Evolutionary conservation across 345 rosid species (phyloP).

Genomic region (Melaleuca quinquenervia): DNA sequence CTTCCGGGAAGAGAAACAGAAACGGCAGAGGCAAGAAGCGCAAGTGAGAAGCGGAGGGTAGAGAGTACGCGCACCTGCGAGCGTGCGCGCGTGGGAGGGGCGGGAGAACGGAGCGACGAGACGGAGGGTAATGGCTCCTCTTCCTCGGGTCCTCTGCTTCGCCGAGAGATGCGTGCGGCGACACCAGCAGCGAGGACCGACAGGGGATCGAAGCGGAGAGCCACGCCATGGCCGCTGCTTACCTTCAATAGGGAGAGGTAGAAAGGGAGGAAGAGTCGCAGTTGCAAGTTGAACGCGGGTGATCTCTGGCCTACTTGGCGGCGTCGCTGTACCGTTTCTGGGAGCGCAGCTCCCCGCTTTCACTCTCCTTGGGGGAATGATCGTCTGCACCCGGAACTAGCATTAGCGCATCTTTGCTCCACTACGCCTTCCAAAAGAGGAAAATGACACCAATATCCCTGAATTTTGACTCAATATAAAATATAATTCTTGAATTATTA

Average conservation of each 20-base stretch:
- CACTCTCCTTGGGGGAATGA: neutral
- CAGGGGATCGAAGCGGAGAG: constrained; percentile 18
- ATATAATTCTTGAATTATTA: too few species aligned
- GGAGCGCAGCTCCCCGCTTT: neutral
- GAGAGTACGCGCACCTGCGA: neutral
- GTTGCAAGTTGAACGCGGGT: neutral
- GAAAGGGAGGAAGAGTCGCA: neutral
- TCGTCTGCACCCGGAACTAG: neutral
- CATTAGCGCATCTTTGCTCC: neutral
- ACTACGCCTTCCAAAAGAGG: neutral
- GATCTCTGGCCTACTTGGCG: neutral
- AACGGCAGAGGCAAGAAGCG: neutral
- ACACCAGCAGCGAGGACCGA: neutral
- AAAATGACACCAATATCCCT: too few species aligned
- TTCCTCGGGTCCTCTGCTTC: neutral
- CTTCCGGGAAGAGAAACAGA: neutral
- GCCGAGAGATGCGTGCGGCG: neutral
- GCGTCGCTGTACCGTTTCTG: neutral
- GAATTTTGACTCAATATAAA: too few species aligned
- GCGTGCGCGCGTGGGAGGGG: neutral
- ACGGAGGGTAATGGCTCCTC: neutral
- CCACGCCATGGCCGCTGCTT: constrained; percentile 12
- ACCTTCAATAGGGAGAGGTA: neutral
- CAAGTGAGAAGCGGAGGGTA: neutral
- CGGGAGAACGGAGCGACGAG: neutral